A percentile compares a stretch with the other conserved stretches of the same genome.
Evolutionary conservation across 768 basidiomycete species (phyloP).

Genomic region (Termitomyces bulborhizus): DNA sequence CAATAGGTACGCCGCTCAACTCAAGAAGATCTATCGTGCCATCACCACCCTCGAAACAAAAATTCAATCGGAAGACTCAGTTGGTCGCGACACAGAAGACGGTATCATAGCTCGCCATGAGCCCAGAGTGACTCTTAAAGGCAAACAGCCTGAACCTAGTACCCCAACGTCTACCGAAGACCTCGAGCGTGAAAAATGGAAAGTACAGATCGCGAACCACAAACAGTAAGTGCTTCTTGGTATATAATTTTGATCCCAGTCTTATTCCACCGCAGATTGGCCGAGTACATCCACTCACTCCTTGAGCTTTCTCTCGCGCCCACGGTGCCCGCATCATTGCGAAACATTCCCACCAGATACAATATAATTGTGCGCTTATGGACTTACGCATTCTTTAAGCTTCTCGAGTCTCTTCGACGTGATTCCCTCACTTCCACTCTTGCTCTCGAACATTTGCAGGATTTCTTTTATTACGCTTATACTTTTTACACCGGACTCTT

Average conservation of each 20-base stretch:
- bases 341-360: conserved; percentile 88
- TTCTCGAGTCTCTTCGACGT: conserved; percentile 86
- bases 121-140: conserved; percentile 37
- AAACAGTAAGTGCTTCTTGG: conserved; percentile 58
- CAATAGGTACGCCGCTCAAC: conserved; percentile 65
- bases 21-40: conserved; percentile 78
- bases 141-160: conserved; percentile 26
- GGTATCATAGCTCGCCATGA: conserved; percentile 23
- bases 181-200: conserved; percentile 71
- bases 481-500: conserved; percentile 87
- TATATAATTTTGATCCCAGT: conserved; percentile 4
- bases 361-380: conserved; percentile 93
- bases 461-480: conserved; percentile 94
- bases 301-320: conserved; percentile 83
- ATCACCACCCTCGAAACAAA: conserved; percentile 78
- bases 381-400: conserved; percentile 85
- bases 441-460: conserved; percentile 88
- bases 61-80: conserved; percentile 55
- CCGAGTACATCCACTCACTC: conserved; percentile 86
- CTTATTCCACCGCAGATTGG: conserved; percentile 48
- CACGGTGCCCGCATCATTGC: conserved; percentile 80
- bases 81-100: conserved; percentile 41
- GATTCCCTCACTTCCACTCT: conserved; percentile 63
- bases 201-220: conserved; percentile 67
- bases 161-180: conserved; percentile 36